phyloP scores from a whole-genome alignment of 1,284 basidiomycete genomes.

The Omphalotus olearius region DNA sequence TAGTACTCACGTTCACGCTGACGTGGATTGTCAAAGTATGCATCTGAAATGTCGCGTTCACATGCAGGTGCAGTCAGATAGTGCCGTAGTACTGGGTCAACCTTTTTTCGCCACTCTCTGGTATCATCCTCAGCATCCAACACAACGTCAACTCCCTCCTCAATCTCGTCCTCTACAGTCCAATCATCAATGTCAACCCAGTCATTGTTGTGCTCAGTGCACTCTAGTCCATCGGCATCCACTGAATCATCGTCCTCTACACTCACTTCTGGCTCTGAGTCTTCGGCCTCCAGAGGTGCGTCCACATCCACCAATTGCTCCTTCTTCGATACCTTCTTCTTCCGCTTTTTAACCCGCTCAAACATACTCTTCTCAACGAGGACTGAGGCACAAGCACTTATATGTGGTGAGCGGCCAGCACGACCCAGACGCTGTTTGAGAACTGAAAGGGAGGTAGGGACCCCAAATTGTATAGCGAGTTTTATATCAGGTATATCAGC shows the following conservation, averaged over 20 bases:
- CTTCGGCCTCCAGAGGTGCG: too few relatives aligned
- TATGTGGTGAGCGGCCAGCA: slow-evolving; percentile 20
- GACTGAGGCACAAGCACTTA: slow-evolving; percentile 24
- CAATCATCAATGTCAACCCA: too few relatives aligned
- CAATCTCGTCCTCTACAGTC: too few relatives aligned
- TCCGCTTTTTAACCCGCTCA: slow-evolving; percentile 17
- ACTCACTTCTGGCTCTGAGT: too few relatives aligned
- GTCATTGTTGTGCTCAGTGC: too few relatives aligned
- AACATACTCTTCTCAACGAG: slow-evolving; percentile 28
- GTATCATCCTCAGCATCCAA: too few relatives aligned
- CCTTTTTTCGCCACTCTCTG: neutral
- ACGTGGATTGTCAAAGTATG: neutral
- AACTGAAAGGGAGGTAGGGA: slow-evolving; percentile 24
- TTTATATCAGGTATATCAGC: slow-evolving; percentile 28
- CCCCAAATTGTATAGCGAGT: slow-evolving; percentile 27
- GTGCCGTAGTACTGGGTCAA: neutral
- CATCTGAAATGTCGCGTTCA: neutral
- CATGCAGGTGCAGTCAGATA: neutral
- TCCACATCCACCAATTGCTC: too few relatives aligned
- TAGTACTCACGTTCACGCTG: neutral
- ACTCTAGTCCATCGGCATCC: too few relatives aligned
- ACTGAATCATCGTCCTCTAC: too few relatives aligned
- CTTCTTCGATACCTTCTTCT: neutral
- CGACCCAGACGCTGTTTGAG: slow-evolving; percentile 29
- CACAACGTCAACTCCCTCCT: too few relatives aligned